Evolutionary conservation across 805 yeast genomes (phyloP).

Genomic region (Candida arabinofermentans): DNA sequence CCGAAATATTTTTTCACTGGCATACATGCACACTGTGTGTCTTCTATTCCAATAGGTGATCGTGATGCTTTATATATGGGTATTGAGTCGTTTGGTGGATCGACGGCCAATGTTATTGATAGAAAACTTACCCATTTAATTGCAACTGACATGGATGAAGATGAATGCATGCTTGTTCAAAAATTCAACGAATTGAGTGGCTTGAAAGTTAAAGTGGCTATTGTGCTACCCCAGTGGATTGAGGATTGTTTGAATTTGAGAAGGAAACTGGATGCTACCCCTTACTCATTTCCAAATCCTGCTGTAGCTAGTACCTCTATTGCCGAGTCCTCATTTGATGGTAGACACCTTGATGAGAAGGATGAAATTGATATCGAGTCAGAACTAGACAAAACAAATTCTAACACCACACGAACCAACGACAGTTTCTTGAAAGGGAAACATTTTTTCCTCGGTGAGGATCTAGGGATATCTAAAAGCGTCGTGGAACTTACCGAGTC

Average conservation of each 20-base stretch:
- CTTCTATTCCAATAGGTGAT: slow-evolving; percentile 54
- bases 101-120: slow-evolving; percentile 56
- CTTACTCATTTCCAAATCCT: slow-evolving; percentile 45
- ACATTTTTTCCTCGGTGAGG: slow-evolving; percentile 48
- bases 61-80: slow-evolving; percentile 66
- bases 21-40: slow-evolving; percentile 47
- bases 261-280: slow-evolving; percentile 45
- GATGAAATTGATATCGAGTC: slow-evolving; percentile 11
- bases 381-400: slow-evolving; percentile 6
- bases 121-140: slow-evolving; percentile 77
- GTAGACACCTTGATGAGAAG: background rate
- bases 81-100: slow-evolving; percentile 75
- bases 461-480: slow-evolving; percentile 49
- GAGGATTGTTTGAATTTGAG: slow-evolving; percentile 60
- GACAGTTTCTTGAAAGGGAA: slow-evolving; percentile 38
- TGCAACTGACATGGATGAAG: slow-evolving; percentile 49
- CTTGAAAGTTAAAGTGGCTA: slow-evolving; percentile 41
- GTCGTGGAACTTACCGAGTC: slow-evolving; percentile 36
- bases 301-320: slow-evolving; percentile 7
- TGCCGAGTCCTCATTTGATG: slow-evolving; percentile 11
- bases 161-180: slow-evolving; percentile 35
- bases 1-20: slow-evolving; percentile 61
- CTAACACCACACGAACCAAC: background rate
- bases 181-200: slow-evolving; percentile 21
- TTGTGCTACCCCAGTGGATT: slow-evolving; percentile 79